These are phyloP conservation scores for Tuber umbilicatum DNA, from an alignment of 495 filamentous ascomycete species.

Conservation along the genomic window DNA sequence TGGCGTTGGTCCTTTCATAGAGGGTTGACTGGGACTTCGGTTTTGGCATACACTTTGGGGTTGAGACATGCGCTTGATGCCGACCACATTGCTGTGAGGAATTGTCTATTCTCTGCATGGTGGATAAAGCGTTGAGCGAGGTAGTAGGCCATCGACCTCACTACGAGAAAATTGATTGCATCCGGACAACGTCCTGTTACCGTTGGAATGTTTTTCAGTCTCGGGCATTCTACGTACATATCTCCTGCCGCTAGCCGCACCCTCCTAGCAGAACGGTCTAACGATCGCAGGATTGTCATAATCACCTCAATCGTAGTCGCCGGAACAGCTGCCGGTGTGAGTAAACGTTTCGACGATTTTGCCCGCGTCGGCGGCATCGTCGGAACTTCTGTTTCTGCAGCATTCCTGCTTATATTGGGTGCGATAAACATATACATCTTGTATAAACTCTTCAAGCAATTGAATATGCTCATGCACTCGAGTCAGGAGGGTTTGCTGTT, in stretches of 20 bases:
- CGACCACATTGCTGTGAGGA: slow-evolving; percentile 74
- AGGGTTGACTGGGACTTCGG: slow-evolving; percentile 65
- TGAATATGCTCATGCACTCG: slow-evolving; percentile 53
- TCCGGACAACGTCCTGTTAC: slow-evolving; percentile 80
- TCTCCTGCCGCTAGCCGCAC: neutral
- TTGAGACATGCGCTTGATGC: slow-evolving; percentile 92
- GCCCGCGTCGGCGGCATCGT: slow-evolving; percentile 79
- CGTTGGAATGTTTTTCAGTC: slow-evolving; percentile 89
- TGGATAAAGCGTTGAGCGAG: neutral
- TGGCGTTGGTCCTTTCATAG: slow-evolving; percentile 43
- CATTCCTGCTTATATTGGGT: slow-evolving; percentile 76
- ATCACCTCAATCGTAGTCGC: slow-evolving; percentile 88
- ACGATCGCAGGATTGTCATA: slow-evolving; percentile 60
- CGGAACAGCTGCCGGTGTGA: slow-evolving; percentile 75
- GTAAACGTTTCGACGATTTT: slow-evolving; percentile 70
- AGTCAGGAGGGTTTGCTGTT: slow-evolving; percentile 19
- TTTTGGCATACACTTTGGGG: slow-evolving; percentile 81
- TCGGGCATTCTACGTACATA: slow-evolving; percentile 76
- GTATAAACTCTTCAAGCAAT: slow-evolving; percentile 61
- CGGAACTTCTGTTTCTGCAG: slow-evolving; percentile 72
- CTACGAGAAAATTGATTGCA: slow-evolving; percentile 86
- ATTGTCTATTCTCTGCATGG: neutral
- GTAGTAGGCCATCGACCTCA: slow-evolving; percentile 76
- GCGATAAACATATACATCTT: slow-evolving; percentile 79
- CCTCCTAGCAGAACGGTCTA: neutral